A percentile compares a stretch with the other conserved stretches of the same genome.
Evolutionary conservation across 768 basidiomycete species (phyloP).

Genomic region (Plicaturopsis crispa): DNA sequence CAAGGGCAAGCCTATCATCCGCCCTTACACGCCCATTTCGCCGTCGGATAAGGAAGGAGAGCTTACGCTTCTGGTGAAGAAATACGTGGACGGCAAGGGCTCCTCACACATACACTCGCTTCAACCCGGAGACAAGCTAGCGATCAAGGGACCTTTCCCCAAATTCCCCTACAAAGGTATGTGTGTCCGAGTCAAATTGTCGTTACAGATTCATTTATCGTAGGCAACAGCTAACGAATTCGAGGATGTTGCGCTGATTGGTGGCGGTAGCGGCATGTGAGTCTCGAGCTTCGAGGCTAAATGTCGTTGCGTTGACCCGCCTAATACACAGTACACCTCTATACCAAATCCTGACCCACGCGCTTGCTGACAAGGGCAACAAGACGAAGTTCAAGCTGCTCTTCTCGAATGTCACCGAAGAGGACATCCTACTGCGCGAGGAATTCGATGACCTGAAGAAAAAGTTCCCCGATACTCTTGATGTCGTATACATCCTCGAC

Average conservation of each 20-base stretch:
- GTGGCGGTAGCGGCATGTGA: constrained; percentile 91
- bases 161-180: constrained; percentile 85
- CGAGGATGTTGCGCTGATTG: constrained; percentile 82
- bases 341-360: constrained; percentile 74
- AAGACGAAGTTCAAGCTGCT: constrained; percentile 92
- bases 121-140: constrained; percentile 74
- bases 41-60: constrained; percentile 67
- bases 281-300: constrained; percentile 16
- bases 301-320: constrained; percentile 1
- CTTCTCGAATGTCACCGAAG: constrained; percentile 84
- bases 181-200: constrained; percentile 7
- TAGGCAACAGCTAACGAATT: constrained; percentile 77
- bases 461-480: constrained; percentile 62
- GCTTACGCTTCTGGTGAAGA: constrained; percentile 78
- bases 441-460: constrained; percentile 66
- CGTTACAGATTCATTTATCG: constrained; percentile 2
- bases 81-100: constrained; percentile 74
- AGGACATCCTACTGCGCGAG: constrained; percentile 83
- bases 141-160: constrained; percentile 85
- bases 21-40: constrained; percentile 93
- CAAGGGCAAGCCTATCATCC: constrained; percentile 82
- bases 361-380: constrained; percentile 66
- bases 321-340: constrained; percentile 57
- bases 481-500: constrained; percentile 84
- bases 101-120: constrained; percentile 78